These are phyloP conservation scores for Plasmodium billcollinsi DNA, from an alignment of 169 alveolate genomes.

Conservation along the genomic window DNA sequence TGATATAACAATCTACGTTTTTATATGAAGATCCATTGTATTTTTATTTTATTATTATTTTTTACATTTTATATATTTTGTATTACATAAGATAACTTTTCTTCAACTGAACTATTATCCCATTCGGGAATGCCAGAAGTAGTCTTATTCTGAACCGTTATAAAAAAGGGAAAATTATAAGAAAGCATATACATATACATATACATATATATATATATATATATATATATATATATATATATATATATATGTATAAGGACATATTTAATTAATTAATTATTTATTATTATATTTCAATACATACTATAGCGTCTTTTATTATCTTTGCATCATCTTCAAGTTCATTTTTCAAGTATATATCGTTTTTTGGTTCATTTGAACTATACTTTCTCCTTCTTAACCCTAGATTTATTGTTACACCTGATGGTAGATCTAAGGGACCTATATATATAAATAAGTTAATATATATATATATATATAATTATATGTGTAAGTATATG, in stretches of 20 bases:
- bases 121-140: constrained; percentile 16
- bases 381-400: constrained; percentile 27
- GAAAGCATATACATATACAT: background rate
- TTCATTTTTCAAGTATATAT: constrained; percentile 31
- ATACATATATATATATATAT: background rate
- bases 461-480: background rate
- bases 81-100: constrained; percentile 38
- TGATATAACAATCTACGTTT: no score
- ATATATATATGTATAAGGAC: background rate
- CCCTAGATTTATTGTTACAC: constrained; percentile 42
- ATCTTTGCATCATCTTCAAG: constrained; percentile 46
- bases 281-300: constrained; percentile 6
- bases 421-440: constrained; percentile 54
- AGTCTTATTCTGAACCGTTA: constrained; percentile 26
- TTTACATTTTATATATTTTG: no score
- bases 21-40: no score
- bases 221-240: background rate
- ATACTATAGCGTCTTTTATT: constrained; percentile 38
- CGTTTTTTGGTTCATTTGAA: background rate
- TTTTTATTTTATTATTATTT: no score
- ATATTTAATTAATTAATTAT: background rate
- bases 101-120: constrained; percentile 18
- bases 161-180: background rate
- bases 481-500: background rate
- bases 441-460: constrained; percentile 21